Conservation (phyloP, 2,329 filamentous ascomycete genomes). For the Didymella sp. region DNA sequence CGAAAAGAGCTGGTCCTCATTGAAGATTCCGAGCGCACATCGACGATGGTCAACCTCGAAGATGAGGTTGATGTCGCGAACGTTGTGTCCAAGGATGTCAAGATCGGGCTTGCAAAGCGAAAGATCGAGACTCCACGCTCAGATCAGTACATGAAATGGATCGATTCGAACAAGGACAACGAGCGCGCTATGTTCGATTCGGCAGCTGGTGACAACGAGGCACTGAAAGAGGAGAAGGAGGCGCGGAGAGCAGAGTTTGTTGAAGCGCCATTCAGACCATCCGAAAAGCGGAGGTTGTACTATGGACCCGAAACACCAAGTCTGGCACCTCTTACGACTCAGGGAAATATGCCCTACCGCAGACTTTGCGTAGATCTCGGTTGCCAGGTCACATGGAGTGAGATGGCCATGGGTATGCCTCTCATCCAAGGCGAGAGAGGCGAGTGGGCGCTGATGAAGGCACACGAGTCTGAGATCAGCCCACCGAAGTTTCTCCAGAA, state of each 20-base stretch:
- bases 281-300: slow-evolving; percentile 92
- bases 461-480: slow-evolving; percentile 80
- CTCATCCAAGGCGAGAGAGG: slow-evolving; percentile 87
- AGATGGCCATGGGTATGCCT: slow-evolving; percentile 95
- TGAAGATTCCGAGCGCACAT: slow-evolving; percentile 60
- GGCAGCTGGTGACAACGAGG: slow-evolving; percentile 43
- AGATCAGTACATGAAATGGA: slow-evolving; percentile 78
- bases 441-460: slow-evolving; percentile 95
- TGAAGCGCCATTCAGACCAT: slow-evolving; percentile 87
- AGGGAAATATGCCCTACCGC: slow-evolving; percentile 94
- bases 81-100: slow-evolving; percentile 70
- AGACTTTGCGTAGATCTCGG: slow-evolving; percentile 88
- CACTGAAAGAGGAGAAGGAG: slow-evolving; percentile 50
- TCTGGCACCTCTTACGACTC: slow-evolving; percentile 93
- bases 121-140: slow-evolving; percentile 74
- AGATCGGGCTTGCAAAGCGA: slow-evolving; percentile 77
- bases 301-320: slow-evolving; percentile 93
- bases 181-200: slow-evolving; percentile 46
- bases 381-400: slow-evolving; percentile 92
- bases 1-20: slow-evolving; percentile 80
- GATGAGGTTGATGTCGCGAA: slow-evolving; percentile 74
- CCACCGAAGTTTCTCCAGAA: slow-evolving; percentile 71
- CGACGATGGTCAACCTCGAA: slow-evolving; percentile 53
- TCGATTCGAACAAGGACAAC: slow-evolving; percentile 67
- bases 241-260: slow-evolving; percentile 81